Conservation (phyloP, 352 stramenopile species). For the Globisporangium heterothallicum region DNA sequence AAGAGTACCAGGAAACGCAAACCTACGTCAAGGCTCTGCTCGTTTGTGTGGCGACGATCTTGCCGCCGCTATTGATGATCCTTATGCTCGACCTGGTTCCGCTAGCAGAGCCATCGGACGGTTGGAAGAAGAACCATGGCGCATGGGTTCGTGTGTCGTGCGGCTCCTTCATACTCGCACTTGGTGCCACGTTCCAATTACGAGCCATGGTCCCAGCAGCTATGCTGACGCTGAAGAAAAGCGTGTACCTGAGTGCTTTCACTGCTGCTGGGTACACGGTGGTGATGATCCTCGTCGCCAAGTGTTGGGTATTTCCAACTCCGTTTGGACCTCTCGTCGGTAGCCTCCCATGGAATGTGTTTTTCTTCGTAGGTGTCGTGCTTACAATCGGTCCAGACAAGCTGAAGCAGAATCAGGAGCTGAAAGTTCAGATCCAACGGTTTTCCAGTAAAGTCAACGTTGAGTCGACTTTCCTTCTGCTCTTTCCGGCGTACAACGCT, state of each 20-base stretch:
- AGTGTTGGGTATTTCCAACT: conserved; percentile 31
- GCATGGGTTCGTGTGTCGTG: not conserved
- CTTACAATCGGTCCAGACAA: conserved; percentile 15
- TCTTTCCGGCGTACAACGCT: conserved; percentile 28
- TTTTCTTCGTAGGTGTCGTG: conserved; percentile 6
- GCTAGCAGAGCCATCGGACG: not conserved
- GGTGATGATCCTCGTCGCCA: conserved; percentile 17
- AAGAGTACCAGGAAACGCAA: not conserved
- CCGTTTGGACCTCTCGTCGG: conserved; percentile 26
- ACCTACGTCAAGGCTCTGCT: conserved; percentile 4
- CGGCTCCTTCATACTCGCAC: not conserved
- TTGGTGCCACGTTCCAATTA: not conserved
- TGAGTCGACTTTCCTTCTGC: conserved; percentile 15
- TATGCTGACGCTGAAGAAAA: no score
- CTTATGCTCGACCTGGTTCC: conserved; percentile 5
- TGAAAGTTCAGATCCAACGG: conserved; percentile 12
- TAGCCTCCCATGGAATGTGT: conserved; percentile 11
- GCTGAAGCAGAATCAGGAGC: conserved; percentile 7
- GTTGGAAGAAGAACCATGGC: conserved; percentile 1
- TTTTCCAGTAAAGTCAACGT: conserved; percentile 12
- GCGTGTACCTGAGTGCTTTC: not conserved
- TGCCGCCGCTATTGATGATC: not conserved
- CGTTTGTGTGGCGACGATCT: conserved; percentile 11
- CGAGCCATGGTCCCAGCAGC: not conserved
- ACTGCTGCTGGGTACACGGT: not conserved